Evolutionary conservation across 2,329 filamentous ascomycete species (phyloP).

Genomic region (Cercospora canescens): DNA sequence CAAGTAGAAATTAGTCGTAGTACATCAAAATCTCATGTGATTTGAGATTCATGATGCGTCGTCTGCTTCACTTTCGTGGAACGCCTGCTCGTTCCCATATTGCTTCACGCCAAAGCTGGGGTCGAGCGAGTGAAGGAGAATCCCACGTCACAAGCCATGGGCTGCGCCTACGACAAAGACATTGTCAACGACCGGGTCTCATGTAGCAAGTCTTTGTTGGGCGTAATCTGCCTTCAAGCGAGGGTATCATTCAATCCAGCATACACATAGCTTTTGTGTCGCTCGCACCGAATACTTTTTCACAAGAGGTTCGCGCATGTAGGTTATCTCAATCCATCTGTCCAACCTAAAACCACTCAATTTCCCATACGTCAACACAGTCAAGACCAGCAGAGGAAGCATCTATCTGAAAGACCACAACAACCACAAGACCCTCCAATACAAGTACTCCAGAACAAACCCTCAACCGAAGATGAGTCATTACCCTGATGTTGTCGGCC

Average conservation of each 20-base stretch:
- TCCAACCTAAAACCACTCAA: no score
- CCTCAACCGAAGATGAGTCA: neutral
- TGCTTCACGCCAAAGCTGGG: neutral
- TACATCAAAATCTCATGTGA: neutral
- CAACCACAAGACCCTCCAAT: neutral
- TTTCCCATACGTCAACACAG: no score
- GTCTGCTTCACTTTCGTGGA: neutral
- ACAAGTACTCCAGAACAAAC: neutral
- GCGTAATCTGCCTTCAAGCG: neutral
- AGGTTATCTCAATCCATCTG: neutral
- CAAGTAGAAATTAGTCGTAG: slow-evolving; percentile 1
- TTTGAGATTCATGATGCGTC: neutral
- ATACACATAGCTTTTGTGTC: neutral
- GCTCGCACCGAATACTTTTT: neutral
- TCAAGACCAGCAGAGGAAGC: no score
- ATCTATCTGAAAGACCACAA: neutral
- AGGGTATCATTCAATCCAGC: neutral
- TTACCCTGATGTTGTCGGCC: neutral
- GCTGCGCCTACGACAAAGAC: neutral
- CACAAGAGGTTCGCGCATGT: neutral
- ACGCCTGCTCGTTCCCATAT: neutral
- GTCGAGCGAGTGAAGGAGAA: no score
- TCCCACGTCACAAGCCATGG: no score
- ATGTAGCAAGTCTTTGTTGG: neutral
- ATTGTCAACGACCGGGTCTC: neutral